Evolutionary conservation across 129 eudicot genomes (phyloP), one percentile per base, ranked within the genome.

Genomic region (carrot (Daucus carota)): DNA sequence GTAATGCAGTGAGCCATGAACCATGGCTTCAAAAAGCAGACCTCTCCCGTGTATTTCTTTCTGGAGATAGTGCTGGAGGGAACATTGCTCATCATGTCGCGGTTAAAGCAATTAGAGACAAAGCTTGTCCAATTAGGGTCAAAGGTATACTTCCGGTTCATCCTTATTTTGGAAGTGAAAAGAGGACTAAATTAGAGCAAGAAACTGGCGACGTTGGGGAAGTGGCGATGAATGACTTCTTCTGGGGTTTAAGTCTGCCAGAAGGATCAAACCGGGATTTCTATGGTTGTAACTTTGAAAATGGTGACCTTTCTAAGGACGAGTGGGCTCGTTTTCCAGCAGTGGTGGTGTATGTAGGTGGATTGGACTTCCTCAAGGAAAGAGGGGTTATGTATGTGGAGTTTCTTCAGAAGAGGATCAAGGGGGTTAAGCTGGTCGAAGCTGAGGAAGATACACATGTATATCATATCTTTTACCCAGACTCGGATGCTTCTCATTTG

Each of bases 31-130:
- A 77, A 31, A 74, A 70, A 7, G 92, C 90, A 8, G 87, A 90
- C 48, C 87, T 90, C 13, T 82, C 96, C 0, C 77, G 85, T 10
- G 92, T 90, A 76, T 93, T 88, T 70, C 90, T 90, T 72, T 88
- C 88, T 1, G 91, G 97, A 11, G 98, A 93, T 62, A 90, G 98
- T 59, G 96, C 97, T 2, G 96, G 98, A 71, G 97, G 96, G n/a
- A 93, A 93, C 80, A 93, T 93, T 76, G 96, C 85, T 70, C 96
- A 93, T 76, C 92, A 86, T 16, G 88, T 90, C 20, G 90, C 90
- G 17, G 66, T 86, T 1, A 76, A 70, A 60, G 88, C 85, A 0
- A 80, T 81, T 16, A 62, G 75, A 20, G 78, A 74, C 65, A 68
- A 78, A 38, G 68, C 46, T 59, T 78, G 75, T 47, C 75, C 52